Evolutionary conservation across 345 rosid genomes (phyloP).

Genomic region (Salix caprea): DNA sequence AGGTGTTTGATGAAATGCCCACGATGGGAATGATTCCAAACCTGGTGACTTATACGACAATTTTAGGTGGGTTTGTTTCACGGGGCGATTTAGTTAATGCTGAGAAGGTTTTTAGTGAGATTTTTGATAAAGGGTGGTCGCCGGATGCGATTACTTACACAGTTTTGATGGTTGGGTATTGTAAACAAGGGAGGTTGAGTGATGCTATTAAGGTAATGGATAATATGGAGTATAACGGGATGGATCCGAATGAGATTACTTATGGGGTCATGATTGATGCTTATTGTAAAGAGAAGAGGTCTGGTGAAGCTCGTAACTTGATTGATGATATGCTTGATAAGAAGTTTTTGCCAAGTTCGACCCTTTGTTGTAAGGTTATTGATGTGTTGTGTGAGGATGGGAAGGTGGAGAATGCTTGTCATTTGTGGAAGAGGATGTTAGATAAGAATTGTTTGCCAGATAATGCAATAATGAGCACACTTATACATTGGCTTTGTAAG

Average conservation of each 20-base stretch:
- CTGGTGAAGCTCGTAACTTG: conserved; percentile 70
- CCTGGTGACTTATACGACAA: conserved; percentile 67
- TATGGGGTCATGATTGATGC: conserved; percentile 84
- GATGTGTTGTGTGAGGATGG: conserved; percentile 58
- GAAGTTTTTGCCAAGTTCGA: conserved; percentile 54
- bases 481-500: conserved; percentile 83
- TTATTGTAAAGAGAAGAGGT: conserved; percentile 54
- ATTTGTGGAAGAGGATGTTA: conserved; percentile 70
- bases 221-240: conserved; percentile 71
- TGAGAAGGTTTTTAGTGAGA: conserved; percentile 50
- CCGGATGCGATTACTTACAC: conserved; percentile 79
- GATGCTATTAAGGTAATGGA: conserved; percentile 84
- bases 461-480: conserved; percentile 65
- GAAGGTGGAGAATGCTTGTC: conserved; percentile 71
- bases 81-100: conserved; percentile 68
- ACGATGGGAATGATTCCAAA: conserved; percentile 72
- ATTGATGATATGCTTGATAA: conserved; percentile 68
- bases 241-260: conserved; percentile 76
- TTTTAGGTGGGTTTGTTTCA: conserved; percentile 63
- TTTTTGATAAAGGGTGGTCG: conserved; percentile 74
- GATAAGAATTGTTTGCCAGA: conserved; percentile 69
- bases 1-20: conserved; percentile 82
- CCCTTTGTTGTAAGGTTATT: conserved; percentile 74
- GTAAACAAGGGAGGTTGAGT: conserved; percentile 54
- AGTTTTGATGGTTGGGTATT: conserved; percentile 72